Percentiles rank a stretch among this genome's conserved stretches.
phyloP scores from a whole-genome alignment of 2,329 filamentous ascomycete genomes.

The Xylaria sp. region DNA sequence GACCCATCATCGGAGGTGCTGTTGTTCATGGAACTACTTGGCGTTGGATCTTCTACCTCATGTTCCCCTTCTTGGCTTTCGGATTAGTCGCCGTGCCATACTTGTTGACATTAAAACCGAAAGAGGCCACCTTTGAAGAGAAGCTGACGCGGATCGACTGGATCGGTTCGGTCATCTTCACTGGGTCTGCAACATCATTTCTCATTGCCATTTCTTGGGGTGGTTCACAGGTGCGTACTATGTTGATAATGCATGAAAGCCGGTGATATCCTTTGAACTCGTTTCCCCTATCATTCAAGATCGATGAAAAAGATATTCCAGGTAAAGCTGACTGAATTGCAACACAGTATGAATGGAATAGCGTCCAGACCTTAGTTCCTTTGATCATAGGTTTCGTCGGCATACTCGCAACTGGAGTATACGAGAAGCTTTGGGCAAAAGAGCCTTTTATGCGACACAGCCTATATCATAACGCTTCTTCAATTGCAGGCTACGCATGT shows the following conservation, averaged over 20 bases:
- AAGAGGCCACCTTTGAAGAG: conserved; percentile 39
- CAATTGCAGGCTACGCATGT: conserved; percentile 19
- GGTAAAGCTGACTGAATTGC: conserved; percentile 8
- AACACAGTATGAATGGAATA: conserved; percentile 25
- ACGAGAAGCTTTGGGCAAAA: conserved; percentile 25
- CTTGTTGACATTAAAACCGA: conserved; percentile 49
- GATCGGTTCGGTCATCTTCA: conserved; percentile 53
- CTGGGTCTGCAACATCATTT: conserved; percentile 49
- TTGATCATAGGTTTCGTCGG: conserved; percentile 28
- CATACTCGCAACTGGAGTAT: conserved; percentile 21
- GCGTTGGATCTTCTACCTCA: conserved; percentile 46
- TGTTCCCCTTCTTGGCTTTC: conserved; percentile 51
- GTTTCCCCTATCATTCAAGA: neutral
- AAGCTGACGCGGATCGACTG: conserved; percentile 52
- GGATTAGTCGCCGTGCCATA: conserved; percentile 48
- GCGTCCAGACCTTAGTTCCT: conserved; percentile 22
- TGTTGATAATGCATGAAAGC: no score
- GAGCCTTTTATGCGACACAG: conserved; percentile 27
- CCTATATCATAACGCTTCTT: conserved; percentile 26
- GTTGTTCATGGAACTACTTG: conserved; percentile 27
- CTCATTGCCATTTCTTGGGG: conserved; percentile 56
- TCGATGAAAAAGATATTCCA: neutral
- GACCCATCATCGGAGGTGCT: conserved; percentile 28
- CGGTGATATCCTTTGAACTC: neutral
- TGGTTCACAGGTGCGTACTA: conserved; percentile 41